Evolutionary conservation across 768 basidiomycete genomes (phyloP).

Genomic region (Suillus sp.): DNA sequence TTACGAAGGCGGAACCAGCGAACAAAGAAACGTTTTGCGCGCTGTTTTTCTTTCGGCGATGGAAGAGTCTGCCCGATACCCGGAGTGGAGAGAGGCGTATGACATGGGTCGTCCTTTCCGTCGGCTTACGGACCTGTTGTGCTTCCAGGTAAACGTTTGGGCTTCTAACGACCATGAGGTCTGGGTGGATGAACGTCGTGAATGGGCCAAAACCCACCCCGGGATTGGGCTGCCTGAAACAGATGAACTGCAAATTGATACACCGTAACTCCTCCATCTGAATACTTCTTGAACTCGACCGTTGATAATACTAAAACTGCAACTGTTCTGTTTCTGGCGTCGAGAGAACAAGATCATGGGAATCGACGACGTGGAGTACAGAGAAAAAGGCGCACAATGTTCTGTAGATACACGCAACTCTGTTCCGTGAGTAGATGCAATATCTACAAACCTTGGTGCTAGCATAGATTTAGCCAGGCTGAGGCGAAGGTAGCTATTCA

Average conservation of each 20-base stretch:
- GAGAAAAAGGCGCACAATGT: background rate
- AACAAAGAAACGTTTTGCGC: background rate
- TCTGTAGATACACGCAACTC: too few species aligned
- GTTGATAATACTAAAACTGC: background rate
- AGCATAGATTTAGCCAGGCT: too few species aligned
- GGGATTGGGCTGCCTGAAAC: conserved; percentile 1
- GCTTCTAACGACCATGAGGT: background rate
- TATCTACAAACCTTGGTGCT: too few species aligned
- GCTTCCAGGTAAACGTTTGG: conserved; percentile 2
- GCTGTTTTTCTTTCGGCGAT: background rate
- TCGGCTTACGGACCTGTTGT: conserved; percentile 2
- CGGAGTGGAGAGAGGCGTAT: conserved; percentile 7
- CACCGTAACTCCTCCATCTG: background rate
- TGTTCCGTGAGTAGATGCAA: too few species aligned
- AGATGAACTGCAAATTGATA: too few species aligned
- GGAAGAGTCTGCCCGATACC: background rate
- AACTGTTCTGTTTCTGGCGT: background rate
- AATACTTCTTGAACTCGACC: background rate
- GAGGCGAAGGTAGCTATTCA: too few species aligned
- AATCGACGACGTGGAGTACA: too few species aligned
- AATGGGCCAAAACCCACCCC: conserved; percentile 5
- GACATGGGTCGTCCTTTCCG: background rate
- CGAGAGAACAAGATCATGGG: background rate
- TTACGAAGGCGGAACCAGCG: background rate
- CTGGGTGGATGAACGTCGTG: conserved; percentile 7